Base-by-base conservation (phyloP, 2,329 filamentous ascomycete genomes). In the Hypoxylon sp. region DNA sequence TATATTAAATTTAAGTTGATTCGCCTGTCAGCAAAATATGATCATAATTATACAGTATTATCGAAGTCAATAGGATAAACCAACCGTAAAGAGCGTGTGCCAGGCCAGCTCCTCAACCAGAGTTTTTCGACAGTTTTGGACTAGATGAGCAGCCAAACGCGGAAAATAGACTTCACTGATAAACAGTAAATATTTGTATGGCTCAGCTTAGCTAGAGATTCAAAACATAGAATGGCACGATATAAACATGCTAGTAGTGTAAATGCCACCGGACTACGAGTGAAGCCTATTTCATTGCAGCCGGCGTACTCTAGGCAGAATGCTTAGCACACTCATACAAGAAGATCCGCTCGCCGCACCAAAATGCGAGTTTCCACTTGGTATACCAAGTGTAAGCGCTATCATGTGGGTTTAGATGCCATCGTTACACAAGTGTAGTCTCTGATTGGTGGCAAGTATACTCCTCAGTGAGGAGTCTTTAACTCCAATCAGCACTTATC, bases 291-390 rank as follows among this genome's bases (percentile, higher is more conserved):
- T 40, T 66, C 35, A 22, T 51, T 33, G 33, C 14, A 20, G 30
- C 54, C 13, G 37, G 27, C 40, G 35, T 17, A 11, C 25, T 53
- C 37, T 53, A 54, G 20, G 20, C 20, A 20, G 20, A 20, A 20
- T 20, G 20, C 20, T 20, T 20, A 20, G 20, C 20, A 2, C 20
- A 20, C 20, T 20, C 20, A 20, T 20, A 44, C 14, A 20, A n/a
- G 5, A 44, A 42, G 60, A 67, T 56, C 53, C 42, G 42, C 64
- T 50, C 33, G 49, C 51, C 42, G 49, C 56, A 68, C 54, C 42
- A 68, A 20, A 62, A 37, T 22, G 17, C 11, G 3, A 33, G 14
- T 68, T 46, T 22, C 68, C 61, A 70, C 68, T 61, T 68, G 49
- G 68, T 60, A 62, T 60, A 54, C 53, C 55, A 64, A 48, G 11